Conservation (phyloP, 139 green algal species). For the Auxenochlorella protothecoides region DNA sequence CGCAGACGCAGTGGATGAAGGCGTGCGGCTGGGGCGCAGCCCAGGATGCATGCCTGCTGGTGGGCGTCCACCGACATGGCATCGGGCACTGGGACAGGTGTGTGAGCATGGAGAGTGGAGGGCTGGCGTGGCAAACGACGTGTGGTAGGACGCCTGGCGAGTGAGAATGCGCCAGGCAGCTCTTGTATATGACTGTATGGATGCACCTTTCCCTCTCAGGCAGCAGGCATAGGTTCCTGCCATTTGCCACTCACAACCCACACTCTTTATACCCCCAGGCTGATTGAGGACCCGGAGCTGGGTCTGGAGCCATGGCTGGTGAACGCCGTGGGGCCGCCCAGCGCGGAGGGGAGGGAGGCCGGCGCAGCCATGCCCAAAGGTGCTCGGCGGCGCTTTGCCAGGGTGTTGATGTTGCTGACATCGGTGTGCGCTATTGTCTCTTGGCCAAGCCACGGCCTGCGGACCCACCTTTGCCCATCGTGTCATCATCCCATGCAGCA, state of each 20-base stretch:
- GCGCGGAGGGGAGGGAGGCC: slow-evolving; percentile 5
- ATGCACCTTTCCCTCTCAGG: no score
- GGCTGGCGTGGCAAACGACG: no score
- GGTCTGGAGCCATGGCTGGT: slow-evolving; percentile 60
- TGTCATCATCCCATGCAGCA: slow-evolving; percentile 22
- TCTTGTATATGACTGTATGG: no score
- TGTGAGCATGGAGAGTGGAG: neutral
- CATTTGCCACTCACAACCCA: no score
- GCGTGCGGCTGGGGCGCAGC: slow-evolving; percentile 43
- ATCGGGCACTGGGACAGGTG: slow-evolving; percentile 15
- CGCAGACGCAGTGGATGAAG: slow-evolving; percentile 13
- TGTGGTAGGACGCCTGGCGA: no score
- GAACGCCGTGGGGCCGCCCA: slow-evolving; percentile 5
- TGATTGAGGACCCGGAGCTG: slow-evolving; percentile 58
- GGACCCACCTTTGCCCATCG: slow-evolving; percentile 7
- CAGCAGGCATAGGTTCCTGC: no score
- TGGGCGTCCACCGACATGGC: slow-evolving; percentile 48
- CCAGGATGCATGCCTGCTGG: slow-evolving; percentile 71
- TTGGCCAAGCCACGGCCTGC: slow-evolving; percentile 22
- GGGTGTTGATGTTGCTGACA: no score
- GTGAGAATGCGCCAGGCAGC: no score
- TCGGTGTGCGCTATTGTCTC: no score
- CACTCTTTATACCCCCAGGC: neutral
- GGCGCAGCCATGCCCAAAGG: slow-evolving; percentile 3
- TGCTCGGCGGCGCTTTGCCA: no score